Conservation (phyloP, 495 filamentous ascomycete species). For the Staphylotrichum longicolle region DNA sequence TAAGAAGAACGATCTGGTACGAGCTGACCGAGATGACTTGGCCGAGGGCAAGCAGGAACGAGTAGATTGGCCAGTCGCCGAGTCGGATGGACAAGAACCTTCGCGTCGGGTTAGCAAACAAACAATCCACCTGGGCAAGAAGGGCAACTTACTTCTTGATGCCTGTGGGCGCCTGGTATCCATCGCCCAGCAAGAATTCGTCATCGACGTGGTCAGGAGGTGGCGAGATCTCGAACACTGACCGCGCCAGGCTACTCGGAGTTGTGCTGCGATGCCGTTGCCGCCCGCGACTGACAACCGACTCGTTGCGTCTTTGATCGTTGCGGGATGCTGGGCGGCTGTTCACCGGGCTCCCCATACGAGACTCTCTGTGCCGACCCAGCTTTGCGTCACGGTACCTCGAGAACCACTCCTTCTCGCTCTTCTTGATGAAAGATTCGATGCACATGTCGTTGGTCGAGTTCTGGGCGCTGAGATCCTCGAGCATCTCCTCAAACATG, state of each 20-base stretch:
- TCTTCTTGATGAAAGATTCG: slow-evolving; percentile 59
- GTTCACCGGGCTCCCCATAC: slow-evolving; percentile 18
- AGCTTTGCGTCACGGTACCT: slow-evolving; percentile 60
- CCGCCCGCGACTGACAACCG: slow-evolving; percentile 33
- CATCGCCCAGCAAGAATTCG: slow-evolving; percentile 62
- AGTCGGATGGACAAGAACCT: slow-evolving; percentile 41
- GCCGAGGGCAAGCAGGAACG: slow-evolving; percentile 64
- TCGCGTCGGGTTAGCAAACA: background rate
- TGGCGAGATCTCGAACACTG: slow-evolving; percentile 34
- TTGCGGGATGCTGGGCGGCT: slow-evolving; percentile 31
- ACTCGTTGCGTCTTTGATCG: slow-evolving; percentile 27
- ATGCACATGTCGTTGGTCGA: slow-evolving; percentile 59
- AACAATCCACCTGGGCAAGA: slow-evolving; percentile 16
- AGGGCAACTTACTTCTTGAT: slow-evolving; percentile 53
- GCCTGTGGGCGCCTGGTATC: slow-evolving; percentile 66
- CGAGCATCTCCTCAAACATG: slow-evolving; percentile 56
- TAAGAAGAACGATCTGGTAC: slow-evolving; percentile 66
- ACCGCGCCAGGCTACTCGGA: slow-evolving; percentile 31
- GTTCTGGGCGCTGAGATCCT: slow-evolving; percentile 51
- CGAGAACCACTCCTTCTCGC: slow-evolving; percentile 64
- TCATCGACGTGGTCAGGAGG: slow-evolving; percentile 29
- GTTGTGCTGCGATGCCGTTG: slow-evolving; percentile 35
- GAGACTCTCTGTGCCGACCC: slow-evolving; percentile 31
- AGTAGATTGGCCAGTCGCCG: slow-evolving; percentile 70
- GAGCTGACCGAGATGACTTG: slow-evolving; percentile 67